Percentiles rank a stretch among this genome's conserved stretches.
Evolutionary conservation across 805 yeast species (phyloP).

Genomic region (Geotrichum ghanense): DNA sequence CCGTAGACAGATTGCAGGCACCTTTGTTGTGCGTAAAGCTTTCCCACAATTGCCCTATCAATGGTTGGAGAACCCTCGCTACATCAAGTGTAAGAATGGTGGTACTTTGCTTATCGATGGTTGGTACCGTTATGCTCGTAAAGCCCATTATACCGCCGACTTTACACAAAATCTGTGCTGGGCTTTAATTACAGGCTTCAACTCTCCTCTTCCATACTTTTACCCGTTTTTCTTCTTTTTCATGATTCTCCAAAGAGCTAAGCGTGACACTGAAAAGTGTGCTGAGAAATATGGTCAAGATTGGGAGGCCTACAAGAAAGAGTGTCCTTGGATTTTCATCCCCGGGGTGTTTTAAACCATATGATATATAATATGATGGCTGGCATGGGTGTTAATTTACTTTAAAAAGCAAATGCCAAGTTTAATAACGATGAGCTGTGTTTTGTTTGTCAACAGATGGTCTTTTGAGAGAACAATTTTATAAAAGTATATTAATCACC

Average conservation of each 20-base stretch:
- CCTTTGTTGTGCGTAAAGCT: conserved; percentile 60
- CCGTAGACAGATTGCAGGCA: conserved; percentile 68
- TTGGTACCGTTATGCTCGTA: conserved; percentile 82
- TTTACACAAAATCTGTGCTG: conserved; percentile 78
- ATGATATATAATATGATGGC: too few relatives aligned
- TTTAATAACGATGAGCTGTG: too few relatives aligned
- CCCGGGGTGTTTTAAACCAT: conserved; percentile 62
- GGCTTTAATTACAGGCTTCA: conserved; percentile 85
- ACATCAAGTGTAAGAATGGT: conserved; percentile 77
- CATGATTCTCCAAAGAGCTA: conserved; percentile 80
- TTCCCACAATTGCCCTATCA: conserved; percentile 91
- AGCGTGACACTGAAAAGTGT: conserved; percentile 80
- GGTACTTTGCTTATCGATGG: conserved; percentile 82
- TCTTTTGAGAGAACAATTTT: too few relatives aligned
- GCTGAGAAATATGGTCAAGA: conserved; percentile 83
- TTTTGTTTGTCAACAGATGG: too few relatives aligned
- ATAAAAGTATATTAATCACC: too few relatives aligned
- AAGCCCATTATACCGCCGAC: conserved; percentile 92
- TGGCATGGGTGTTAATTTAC: too few relatives aligned
- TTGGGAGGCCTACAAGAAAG: conserved; percentile 77
- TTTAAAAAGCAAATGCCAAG: too few relatives aligned
- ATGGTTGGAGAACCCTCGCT: conserved; percentile 70
- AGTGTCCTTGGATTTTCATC: conserved; percentile 85
- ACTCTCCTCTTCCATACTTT: conserved; percentile 89
- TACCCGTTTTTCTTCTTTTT: conserved; percentile 84